phyloP scores from a whole-genome alignment of 371 early-diverging fungal genomes.

The Agmasoma carcini region DNA sequence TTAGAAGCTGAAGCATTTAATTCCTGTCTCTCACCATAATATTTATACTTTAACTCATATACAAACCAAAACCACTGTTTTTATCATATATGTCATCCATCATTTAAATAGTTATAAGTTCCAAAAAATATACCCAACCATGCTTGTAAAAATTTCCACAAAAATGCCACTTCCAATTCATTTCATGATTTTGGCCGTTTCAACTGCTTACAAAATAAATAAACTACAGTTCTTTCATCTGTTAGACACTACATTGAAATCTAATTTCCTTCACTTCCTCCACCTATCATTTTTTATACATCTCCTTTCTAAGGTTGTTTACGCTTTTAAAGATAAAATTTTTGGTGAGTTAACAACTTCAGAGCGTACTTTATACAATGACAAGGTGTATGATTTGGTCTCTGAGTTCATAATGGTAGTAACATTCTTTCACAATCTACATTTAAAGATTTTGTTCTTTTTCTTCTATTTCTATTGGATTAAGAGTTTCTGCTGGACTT shows the following conservation, averaged over 20 bases:
- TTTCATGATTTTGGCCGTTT: too few relatives aligned
- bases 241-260: slow-evolving; percentile 22
- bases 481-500: slow-evolving; percentile 41
- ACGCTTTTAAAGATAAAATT: slow-evolving; percentile 10
- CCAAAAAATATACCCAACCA: too few relatives aligned
- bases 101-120: too few relatives aligned
- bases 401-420: slow-evolving; percentile 44
- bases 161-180: too few relatives aligned
- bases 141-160: too few relatives aligned
- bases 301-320: slow-evolving; percentile 34
- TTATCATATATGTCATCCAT: too few relatives aligned
- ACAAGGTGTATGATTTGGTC: slow-evolving; percentile 35
- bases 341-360: slow-evolving; percentile 29
- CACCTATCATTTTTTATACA: slow-evolving; percentile 21
- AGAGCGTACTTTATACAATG: slow-evolving; percentile 45
- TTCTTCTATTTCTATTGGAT: slow-evolving; percentile 42
- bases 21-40: too few relatives aligned
- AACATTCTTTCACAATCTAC: slow-evolving; percentile 46
- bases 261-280: slow-evolving; percentile 44
- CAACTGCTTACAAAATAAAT: neutral
- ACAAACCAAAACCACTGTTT: too few relatives aligned
- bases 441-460: slow-evolving; percentile 25
- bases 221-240: slow-evolving; percentile 13
- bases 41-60: too few relatives aligned
- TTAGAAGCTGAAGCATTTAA: too few relatives aligned